Base-by-base conservation (phyloP, 1,139 yeast species). In the Pichia sp. region DNA sequence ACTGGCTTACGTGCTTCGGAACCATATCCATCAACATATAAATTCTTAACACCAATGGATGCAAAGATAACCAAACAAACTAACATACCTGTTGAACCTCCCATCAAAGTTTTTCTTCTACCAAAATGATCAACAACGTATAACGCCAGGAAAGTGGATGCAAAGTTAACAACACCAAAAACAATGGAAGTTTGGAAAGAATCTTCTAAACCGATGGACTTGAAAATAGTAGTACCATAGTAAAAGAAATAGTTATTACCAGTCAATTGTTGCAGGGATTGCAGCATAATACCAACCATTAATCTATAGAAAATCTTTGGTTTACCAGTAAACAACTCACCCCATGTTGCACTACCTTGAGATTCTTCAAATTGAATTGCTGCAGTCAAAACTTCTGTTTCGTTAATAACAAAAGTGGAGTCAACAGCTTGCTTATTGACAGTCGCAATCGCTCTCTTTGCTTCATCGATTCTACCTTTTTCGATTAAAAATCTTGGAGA, bases 241-340 rank as follows among this genome's bases (percentile, higher is more conserved):
- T 82, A 82, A 72, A 83, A 82, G 68, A 83, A 81, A 64, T 81
- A 83, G 68, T 82, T 82, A 60, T 78, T 74, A 71, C 91, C 93
- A 46, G 86, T 77, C 52, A 83, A 71, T 64, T 83, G 93, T 66
- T 83, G 91, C 54, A 82, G 63, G 21, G 80, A 69, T 69, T 79
- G 83, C 51, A 82, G 62, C 62, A 77, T 58, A 46, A 79, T 63
- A 59, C 93, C 93, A 57, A 77, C 68, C 20, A 77, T 28, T 19
- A 81, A 71, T 67, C 94, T 72, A 65, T 71, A 72, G 53, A 80
- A 68, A 50, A 79, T 72, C 63, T 71, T 73, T 55, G 85, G 86
- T 60, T 76, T 72, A 61, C 85, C 84, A 38, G 74, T 69, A 54
- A 80, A 50, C 48, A 82, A 67, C 57, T 81, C 83, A 40, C 58